Evolutionary conservation across 192 early-diverging fungal species (phyloP).

Genomic region (Coemansia pectinata): DNA sequence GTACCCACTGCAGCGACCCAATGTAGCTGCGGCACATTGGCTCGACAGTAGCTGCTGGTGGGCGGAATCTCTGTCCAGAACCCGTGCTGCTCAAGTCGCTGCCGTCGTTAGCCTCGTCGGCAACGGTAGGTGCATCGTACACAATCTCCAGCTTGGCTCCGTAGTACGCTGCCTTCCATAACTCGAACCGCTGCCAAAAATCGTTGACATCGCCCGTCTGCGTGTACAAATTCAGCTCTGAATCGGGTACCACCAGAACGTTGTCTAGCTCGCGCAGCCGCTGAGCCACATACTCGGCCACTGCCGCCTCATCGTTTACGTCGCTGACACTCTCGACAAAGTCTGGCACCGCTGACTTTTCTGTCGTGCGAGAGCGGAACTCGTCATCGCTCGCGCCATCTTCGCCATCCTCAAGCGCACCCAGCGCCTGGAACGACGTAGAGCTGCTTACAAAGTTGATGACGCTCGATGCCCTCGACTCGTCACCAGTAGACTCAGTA

Average conservation of each 20-base stretch:
- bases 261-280: conserved; percentile 41
- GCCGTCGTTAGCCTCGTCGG: background rate
- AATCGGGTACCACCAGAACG: conserved; percentile 40
- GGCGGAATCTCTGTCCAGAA: conserved; percentile 33
- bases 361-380: conserved; percentile 38
- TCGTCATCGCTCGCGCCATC: conserved; percentile 46
- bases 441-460: conserved; percentile 9
- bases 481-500: conserved; percentile 22
- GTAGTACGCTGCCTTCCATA: conserved; percentile 83
- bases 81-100: background rate
- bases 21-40: conserved; percentile 76
- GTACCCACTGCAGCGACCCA: conserved; percentile 96
- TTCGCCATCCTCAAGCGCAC: conserved; percentile 35
- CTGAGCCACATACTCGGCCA: conserved; percentile 35
- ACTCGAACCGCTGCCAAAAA: conserved; percentile 69
- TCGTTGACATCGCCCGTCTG: conserved; percentile 57
- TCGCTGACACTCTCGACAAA: conserved; percentile 50
- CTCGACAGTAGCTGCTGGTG: conserved; percentile 50
- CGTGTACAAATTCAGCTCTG: conserved; percentile 35
- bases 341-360: conserved; percentile 57
- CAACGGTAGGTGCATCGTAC: conserved; percentile 55
- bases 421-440: conserved; percentile 20
- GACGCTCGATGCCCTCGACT: conserved; percentile 5
- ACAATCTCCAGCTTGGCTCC: conserved; percentile 57
- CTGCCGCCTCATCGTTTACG: conserved; percentile 18